Percentiles rank a stretch among this genome's conserved stretches.
Evolutionary conservation across 352 stramenopile species (phyloP).

Genomic region (Phytophthora syringae): DNA sequence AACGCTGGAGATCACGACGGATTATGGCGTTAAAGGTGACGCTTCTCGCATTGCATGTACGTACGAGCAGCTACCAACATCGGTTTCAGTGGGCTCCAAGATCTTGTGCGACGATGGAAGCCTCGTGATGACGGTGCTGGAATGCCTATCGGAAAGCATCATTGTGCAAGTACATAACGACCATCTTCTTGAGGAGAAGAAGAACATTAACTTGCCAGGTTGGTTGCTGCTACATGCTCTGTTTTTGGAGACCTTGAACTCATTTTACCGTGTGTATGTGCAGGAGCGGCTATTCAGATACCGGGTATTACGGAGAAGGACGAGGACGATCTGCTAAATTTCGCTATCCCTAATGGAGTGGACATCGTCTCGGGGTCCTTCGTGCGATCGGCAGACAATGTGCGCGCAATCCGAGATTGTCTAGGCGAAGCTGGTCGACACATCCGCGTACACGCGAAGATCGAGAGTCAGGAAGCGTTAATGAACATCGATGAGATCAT

Average conservation of each 20-base stretch:
- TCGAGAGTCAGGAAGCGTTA: constrained; percentile 98
- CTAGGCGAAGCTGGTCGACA: constrained; percentile 83
- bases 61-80: constrained; percentile 93
- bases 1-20: constrained; percentile 90
- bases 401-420: constrained; percentile 87
- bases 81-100: constrained; percentile 91
- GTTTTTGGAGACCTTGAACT: not conserved
- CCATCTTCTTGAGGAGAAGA: constrained; percentile 93
- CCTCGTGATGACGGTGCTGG: constrained; percentile 92
- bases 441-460: constrained; percentile 98
- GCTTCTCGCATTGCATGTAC: constrained; percentile 90
- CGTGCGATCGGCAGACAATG: constrained; percentile 97
- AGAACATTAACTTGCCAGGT: constrained; percentile 98
- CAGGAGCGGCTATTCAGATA: constrained; percentile 85
- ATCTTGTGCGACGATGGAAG: constrained; percentile 98
- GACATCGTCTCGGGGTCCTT: constrained; percentile 99
- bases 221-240: not conserved
- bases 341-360: constrained; percentile 96
- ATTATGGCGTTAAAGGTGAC: constrained; percentile 87
- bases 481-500: constrained; percentile 98
- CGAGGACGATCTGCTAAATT: constrained; percentile 93
- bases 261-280: constrained; percentile 8
- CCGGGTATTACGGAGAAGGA: constrained; percentile 96
- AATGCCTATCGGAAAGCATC: constrained; percentile 80
- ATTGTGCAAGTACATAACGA: constrained; percentile 85